Evolutionary conservation across 352 stramenopile genomes (phyloP).

Genomic region (Globisporangium rhizosaccharum): DNA sequence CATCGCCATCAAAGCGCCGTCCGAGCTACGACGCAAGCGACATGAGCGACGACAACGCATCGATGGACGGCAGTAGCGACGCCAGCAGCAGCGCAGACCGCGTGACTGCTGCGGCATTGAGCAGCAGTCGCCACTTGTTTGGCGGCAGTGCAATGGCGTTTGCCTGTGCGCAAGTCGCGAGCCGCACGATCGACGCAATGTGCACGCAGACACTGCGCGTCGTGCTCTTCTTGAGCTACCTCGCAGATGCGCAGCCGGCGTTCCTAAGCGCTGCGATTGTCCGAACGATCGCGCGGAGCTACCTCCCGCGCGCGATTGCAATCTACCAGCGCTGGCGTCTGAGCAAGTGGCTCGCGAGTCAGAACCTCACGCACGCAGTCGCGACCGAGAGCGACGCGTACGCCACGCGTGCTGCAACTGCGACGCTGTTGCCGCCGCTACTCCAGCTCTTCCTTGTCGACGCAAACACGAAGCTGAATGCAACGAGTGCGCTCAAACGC

Average conservation of each 20-base stretch:
- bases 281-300: slow-evolving; percentile 32
- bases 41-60: slow-evolving; percentile 22
- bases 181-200: slow-evolving; percentile 60
- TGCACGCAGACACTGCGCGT: slow-evolving; percentile 53
- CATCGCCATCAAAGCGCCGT: slow-evolving; percentile 17
- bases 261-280: slow-evolving; percentile 44
- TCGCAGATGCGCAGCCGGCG: slow-evolving; percentile 47
- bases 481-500: slow-evolving; percentile 42
- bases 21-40: slow-evolving; percentile 18
- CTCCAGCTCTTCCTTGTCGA: slow-evolving; percentile 61
- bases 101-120: no score
- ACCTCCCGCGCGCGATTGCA: slow-evolving; percentile 53
- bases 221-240: slow-evolving; percentile 58
- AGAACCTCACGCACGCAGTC: slow-evolving; percentile 35
- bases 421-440: slow-evolving; percentile 47
- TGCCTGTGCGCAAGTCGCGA: slow-evolving; percentile 53
- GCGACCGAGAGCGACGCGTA: slow-evolving; percentile 38
- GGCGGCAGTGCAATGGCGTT: slow-evolving; percentile 50
- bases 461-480: slow-evolving; percentile 46
- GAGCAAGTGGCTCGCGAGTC: slow-evolving; percentile 52
- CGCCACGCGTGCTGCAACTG: slow-evolving; percentile 30
- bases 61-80: slow-evolving; percentile 23
- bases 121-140: slow-evolving; percentile 24
- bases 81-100: background rate
- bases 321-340: slow-evolving; percentile 72